These are phyloP conservation scores for Pilatotrama ljubarskyi DNA, from an alignment of 768 basidiomycete species.

Conservation along the genomic window DNA sequence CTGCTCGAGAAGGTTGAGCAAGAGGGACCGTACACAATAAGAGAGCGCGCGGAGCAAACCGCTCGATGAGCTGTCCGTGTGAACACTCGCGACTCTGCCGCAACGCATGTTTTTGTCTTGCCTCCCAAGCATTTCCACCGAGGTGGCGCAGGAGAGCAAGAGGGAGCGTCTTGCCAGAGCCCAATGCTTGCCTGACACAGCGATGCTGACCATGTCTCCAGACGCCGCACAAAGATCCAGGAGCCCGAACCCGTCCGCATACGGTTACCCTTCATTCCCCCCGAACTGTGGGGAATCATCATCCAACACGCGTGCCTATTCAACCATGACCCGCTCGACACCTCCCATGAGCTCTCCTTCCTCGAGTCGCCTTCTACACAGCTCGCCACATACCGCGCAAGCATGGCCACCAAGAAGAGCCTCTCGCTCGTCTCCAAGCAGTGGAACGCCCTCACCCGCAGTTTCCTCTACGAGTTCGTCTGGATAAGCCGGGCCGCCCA, in stretches of 20 bases:
- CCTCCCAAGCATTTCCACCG: neutral
- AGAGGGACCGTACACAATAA: neutral
- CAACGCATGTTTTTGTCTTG: neutral
- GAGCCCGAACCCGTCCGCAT: neutral
- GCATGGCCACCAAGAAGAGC: constrained; percentile 50
- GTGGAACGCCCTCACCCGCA: constrained; percentile 56
- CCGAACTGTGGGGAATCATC: constrained; percentile 68
- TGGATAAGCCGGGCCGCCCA: constrained; percentile 63
- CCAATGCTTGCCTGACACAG: neutral
- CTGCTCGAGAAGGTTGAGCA: neutral
- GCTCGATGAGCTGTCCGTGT: constrained; percentile 11
- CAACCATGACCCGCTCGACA: constrained; percentile 47
- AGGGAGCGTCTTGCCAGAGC: neutral
- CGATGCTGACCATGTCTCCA: neutral
- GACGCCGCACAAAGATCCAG: constrained; percentile 9
- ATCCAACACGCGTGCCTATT: constrained; percentile 55
- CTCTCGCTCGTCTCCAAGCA: constrained; percentile 55
- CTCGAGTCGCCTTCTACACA: constrained; percentile 47
- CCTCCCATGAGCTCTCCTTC: constrained; percentile 57
- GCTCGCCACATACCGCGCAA: constrained; percentile 44
- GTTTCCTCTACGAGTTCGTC: constrained; percentile 64
- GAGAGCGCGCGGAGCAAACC: neutral
- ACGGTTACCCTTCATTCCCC: constrained; percentile 36
- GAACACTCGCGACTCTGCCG: neutral
- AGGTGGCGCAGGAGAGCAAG: neutral